phyloP scores from a whole-genome alignment of 108 stramenopile species.

The Heterococcus sp. region DNA sequence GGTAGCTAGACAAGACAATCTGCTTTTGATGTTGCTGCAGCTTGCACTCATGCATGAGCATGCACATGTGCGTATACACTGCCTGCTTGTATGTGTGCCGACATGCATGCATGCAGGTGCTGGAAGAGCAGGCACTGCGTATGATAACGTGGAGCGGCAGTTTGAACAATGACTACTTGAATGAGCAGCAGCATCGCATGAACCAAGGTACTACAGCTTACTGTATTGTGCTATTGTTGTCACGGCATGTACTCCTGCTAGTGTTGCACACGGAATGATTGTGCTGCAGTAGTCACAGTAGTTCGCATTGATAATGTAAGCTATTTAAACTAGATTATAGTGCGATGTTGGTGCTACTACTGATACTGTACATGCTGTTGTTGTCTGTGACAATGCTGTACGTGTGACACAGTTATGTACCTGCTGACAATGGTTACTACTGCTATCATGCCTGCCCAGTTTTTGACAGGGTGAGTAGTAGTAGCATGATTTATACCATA shows the following conservation, averaged over 20 bases:
- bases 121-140: slow-evolving; percentile 39
- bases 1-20: too few species aligned
- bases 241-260: not conserved
- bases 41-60: too few species aligned
- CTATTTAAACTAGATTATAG: not conserved
- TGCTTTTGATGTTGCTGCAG: too few species aligned
- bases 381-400: not conserved
- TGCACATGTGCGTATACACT: too few species aligned
- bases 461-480: too few species aligned
- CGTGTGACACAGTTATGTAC: slow-evolving; percentile 30
- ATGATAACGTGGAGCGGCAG: slow-evolving; percentile 36
- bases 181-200: slow-evolving; percentile 45
- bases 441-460: too few species aligned
- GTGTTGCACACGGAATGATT: not conserved
- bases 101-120: too few species aligned
- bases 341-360: not conserved
- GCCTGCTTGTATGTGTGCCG: too few species aligned
- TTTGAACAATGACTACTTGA: slow-evolving; percentile 35
- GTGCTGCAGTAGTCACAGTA: not conserved
- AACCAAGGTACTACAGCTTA: slow-evolving; percentile 1
- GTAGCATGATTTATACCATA: too few species aligned
- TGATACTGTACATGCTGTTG: not conserved
- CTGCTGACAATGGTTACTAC: slow-evolving; percentile 45
- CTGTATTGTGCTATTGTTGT: not conserved
- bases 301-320: not conserved